These are phyloP conservation scores for Crithidia thermophila DNA, from an alignment of 208 protist genomes.

Conservation along the genomic window DNA sequence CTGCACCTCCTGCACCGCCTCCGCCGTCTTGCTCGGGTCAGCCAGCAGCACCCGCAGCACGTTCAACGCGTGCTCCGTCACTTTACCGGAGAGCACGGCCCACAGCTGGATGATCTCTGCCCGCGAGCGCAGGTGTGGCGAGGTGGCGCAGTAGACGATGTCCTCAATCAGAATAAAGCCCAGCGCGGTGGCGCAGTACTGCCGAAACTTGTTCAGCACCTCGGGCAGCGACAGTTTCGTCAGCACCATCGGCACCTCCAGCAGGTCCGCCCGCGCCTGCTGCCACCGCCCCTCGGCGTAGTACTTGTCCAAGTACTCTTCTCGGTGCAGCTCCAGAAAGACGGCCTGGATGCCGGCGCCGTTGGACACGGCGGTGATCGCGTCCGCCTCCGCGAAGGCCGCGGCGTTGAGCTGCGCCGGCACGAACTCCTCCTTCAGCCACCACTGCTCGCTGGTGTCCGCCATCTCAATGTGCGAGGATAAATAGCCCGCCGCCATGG, in stretches of 20 bases:
- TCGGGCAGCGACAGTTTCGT: constrained; percentile 36
- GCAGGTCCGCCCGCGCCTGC: constrained; percentile 69
- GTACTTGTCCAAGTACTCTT: constrained; percentile 72
- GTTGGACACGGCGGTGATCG: constrained; percentile 57
- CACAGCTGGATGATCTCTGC: constrained; percentile 81
- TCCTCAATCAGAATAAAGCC: constrained; percentile 90
- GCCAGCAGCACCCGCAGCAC: constrained; percentile 54
- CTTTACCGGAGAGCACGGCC: constrained; percentile 55
- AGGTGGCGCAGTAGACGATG: constrained; percentile 77
- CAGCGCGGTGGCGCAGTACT: constrained; percentile 68
- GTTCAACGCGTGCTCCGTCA: constrained; percentile 51
- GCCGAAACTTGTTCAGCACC: constrained; percentile 54
- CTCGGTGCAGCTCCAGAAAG: constrained; percentile 78
- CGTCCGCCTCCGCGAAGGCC: constrained; percentile 54
- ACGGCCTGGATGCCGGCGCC: constrained; percentile 80
- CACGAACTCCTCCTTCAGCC: constrained; percentile 58
- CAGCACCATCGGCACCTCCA: constrained; percentile 40
- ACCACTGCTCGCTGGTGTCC: constrained; percentile 65
- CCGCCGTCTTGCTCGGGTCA: constrained; percentile 55
- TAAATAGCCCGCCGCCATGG: constrained; percentile 47
- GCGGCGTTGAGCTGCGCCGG: constrained; percentile 54
- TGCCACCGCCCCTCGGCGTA: constrained; percentile 78
- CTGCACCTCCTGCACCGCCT: constrained; percentile 65
- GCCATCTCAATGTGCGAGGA: constrained; percentile 53
- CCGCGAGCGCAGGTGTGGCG: constrained; percentile 76